phyloP scores from a whole-genome alignment of 2,329 filamentous ascomycete species.

The Aspergillus pseudoglaucus region DNA sequence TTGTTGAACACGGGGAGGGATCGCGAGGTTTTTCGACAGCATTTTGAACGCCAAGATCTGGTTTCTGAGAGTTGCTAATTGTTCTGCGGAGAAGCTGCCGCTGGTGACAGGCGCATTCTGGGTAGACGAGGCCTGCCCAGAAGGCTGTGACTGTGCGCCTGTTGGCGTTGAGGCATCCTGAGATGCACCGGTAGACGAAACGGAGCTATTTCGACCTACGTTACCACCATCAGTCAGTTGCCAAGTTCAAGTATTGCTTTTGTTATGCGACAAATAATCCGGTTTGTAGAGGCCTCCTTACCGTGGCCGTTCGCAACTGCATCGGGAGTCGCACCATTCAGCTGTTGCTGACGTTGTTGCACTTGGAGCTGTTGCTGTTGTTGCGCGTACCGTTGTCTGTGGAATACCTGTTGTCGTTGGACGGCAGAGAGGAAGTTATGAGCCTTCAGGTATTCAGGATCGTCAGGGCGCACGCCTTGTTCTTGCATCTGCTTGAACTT shows the following conservation, averaged over 20 bases:
- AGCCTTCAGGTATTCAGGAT: slow-evolving; percentile 82
- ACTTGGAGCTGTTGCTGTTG: slow-evolving; percentile 15
- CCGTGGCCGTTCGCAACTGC: slow-evolving; percentile 37
- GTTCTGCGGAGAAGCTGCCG: slow-evolving; percentile 67
- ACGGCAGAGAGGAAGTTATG: slow-evolving; percentile 68
- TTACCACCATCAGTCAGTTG: not conserved
- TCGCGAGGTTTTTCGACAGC: slow-evolving; percentile 76
- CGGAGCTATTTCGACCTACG: slow-evolving; percentile 30
- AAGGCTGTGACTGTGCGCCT: slow-evolving; percentile 14
- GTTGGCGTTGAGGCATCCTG: slow-evolving; percentile 17
- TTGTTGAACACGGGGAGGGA: slow-evolving; percentile 73
- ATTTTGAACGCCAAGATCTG: slow-evolving; percentile 91
- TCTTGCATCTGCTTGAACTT: slow-evolving; percentile 87
- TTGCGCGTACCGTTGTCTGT: slow-evolving; percentile 44
- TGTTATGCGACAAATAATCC: not conserved
- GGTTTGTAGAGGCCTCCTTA: slow-evolving; percentile 15
- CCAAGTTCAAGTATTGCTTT: not conserved
- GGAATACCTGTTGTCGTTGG: slow-evolving; percentile 56
- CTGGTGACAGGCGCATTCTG: slow-evolving; percentile 26
- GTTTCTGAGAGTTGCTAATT: slow-evolving; percentile 68
- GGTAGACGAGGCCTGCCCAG: slow-evolving; percentile 14
- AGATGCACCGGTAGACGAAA: slow-evolving; percentile 23
- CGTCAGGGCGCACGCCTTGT: slow-evolving; percentile 68
- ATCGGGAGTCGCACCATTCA: slow-evolving; percentile 32
- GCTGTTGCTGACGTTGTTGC: slow-evolving; percentile 42